Evolutionary conservation across 1,284 basidiomycete species (phyloP).

Genomic region (Boletus mariae): DNA sequence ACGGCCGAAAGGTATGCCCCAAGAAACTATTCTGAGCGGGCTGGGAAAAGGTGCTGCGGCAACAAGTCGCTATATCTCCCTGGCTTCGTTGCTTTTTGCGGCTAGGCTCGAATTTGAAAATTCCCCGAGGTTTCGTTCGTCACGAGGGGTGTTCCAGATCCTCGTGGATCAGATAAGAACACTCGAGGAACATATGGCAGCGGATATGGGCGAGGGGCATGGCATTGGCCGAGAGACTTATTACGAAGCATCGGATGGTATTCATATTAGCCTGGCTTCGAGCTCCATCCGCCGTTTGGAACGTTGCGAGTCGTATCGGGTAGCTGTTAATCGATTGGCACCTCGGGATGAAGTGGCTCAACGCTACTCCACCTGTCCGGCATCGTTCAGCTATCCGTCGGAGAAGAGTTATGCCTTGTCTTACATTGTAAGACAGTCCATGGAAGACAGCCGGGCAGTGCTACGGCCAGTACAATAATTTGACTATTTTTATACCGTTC

Average conservation of each 20-base stretch:
- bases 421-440: slow-evolving; percentile 9
- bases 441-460: slow-evolving; percentile 10
- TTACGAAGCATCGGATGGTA: slow-evolving; percentile 17
- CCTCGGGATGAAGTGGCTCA: slow-evolving; percentile 28
- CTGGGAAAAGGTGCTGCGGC: slow-evolving; percentile 16
- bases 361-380: slow-evolving; percentile 15
- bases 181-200: slow-evolving; percentile 15
- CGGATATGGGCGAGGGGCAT: slow-evolving; percentile 28
- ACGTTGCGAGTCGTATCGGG: slow-evolving; percentile 11
- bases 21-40: slow-evolving; percentile 7
- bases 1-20: slow-evolving; percentile 14
- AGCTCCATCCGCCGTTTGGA: slow-evolving; percentile 19
- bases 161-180: slow-evolving; percentile 33
- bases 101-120: slow-evolving; percentile 27
- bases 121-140: slow-evolving; percentile 23
- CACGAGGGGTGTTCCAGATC: slow-evolving; percentile 16
- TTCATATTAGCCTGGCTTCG: slow-evolving; percentile 22
- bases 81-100: slow-evolving; percentile 1
- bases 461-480: slow-evolving; percentile 17
- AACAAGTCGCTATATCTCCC: slow-evolving; percentile 17
- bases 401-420: slow-evolving; percentile 5
- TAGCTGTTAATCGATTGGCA: slow-evolving; percentile 7
- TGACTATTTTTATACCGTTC: slow-evolving; percentile 4
- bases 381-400: slow-evolving; percentile 11
- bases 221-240: slow-evolving; percentile 17